Percentiles rank a stretch among this genome's conserved stretches.
These are phyloP conservation scores for Neurospora sp. DNA, from an alignment of 495 filamentous ascomycete species.

Conservation along the genomic window DNA sequence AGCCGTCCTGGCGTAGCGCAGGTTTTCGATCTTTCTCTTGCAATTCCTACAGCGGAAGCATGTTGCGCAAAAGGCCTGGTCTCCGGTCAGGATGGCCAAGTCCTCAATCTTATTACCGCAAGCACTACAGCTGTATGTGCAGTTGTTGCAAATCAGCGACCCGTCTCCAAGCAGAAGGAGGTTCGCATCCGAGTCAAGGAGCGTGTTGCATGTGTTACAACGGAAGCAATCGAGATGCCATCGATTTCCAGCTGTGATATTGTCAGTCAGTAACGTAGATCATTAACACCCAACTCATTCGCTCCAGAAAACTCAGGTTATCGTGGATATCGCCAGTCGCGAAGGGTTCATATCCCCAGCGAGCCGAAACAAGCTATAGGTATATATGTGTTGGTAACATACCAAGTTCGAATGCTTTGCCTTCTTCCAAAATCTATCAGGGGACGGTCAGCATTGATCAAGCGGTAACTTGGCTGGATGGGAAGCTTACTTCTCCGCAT, in stretches of 20 bases:
- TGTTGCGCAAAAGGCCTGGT: slow-evolving; percentile 96
- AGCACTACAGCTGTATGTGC: slow-evolving; percentile 97
- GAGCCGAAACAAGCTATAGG: neutral
- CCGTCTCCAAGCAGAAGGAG: slow-evolving; percentile 94
- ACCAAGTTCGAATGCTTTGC: slow-evolving; percentile 97
- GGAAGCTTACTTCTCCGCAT: slow-evolving; percentile 72
- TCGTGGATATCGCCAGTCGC: neutral
- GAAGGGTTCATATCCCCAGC: neutral
- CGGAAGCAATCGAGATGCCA: slow-evolving; percentile 99
- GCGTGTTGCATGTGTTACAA: slow-evolving; percentile 89
- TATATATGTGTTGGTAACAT: slow-evolving; percentile 26
- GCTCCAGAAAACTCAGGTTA: neutral
- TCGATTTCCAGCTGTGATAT: slow-evolving; percentile 75
- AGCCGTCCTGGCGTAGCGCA: slow-evolving; percentile 94
- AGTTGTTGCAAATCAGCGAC: slow-evolving; percentile 97
- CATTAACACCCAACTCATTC: neutral
- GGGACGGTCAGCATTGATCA: slow-evolving; percentile 2
- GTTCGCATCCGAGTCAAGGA: slow-evolving; percentile 97
- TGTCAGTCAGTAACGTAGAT: neutral
- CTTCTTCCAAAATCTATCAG: slow-evolving; percentile 82
- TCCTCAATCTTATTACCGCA: slow-evolving; percentile 98
- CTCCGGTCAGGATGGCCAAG: slow-evolving; percentile 91
- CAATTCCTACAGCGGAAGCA: slow-evolving; percentile 98
- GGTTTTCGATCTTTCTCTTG: slow-evolving; percentile 96
- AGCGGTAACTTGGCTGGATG: neutral